Evolutionary conservation across 1,139 yeast species (phyloP), one percentile per base, ranked within the genome.

Genomic region (Taiozyma sp.): DNA sequence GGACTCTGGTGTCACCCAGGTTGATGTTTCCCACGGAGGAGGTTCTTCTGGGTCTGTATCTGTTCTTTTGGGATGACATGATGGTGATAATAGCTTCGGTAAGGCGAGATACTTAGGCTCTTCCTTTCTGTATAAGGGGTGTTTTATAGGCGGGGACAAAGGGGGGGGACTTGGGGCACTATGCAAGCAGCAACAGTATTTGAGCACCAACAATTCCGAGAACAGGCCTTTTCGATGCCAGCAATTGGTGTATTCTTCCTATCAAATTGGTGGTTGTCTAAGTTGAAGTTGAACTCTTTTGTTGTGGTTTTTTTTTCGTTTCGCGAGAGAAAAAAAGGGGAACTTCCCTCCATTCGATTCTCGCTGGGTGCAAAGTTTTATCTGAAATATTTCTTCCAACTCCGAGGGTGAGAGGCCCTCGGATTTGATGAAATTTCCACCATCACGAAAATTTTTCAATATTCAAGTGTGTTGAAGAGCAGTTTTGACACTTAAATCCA

Each of bases 21-120:
- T 78, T 71, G 49, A 83, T 75, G 32, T 74, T 71, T 3, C 87
- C 87, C 6, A 83, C 81, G 0, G 85, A 79, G 1, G 84, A 79
- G 8, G 78, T 74, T 62, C 84, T 57, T 48, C 57, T 57, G 10
- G 49, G 34, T 16, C 49, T 47, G 10, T 29, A 44, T 8, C 23
- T 46, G 46, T 42, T 48, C 42, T 29, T 16, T 29, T 45, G 23
- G 24, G 27, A 19, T 27, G 32, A 19, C 38, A 30, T 40, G n/a
- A 19, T 38, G 19, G 19, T 19, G 41, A 38, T 38, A 38, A 19
- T 9, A 19, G 19, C 19, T 19, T 19, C 19, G 19, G 19, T 19
- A 2, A 19, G 19, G 19, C 19, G 19, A 19, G 19, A 19, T 19
- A 2, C 19, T 19, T 19, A 19, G 19, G 19, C 19, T 19, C 19